Conservation (phyloP, 768 basidiomycete genomes). For the Kwoniella bestiolae region DNA sequence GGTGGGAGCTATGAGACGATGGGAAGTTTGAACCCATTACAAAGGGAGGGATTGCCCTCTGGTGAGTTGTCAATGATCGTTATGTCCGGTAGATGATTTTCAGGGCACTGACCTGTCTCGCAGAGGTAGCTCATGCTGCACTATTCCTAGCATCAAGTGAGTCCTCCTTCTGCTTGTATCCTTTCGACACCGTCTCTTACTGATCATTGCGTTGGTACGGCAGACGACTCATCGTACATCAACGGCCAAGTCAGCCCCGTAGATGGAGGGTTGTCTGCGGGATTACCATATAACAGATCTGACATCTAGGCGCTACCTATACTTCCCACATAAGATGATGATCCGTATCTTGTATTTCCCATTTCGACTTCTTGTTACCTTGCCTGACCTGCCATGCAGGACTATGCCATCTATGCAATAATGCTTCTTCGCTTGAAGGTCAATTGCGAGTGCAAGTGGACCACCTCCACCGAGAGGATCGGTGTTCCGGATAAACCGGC, state of each 20-base stretch:
- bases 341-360: too few relatives aligned
- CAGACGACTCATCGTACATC: conserved; percentile 60
- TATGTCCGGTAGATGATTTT: not conserved
- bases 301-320: too few relatives aligned
- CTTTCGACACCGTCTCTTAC: not conserved
- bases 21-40: conserved; percentile 80
- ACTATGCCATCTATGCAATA: too few relatives aligned
- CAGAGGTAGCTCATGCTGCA: conserved; percentile 84
- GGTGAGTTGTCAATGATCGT: conserved; percentile 60
- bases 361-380: too few relatives aligned
- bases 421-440: too few relatives aligned
- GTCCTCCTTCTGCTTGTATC: conserved; percentile 26
- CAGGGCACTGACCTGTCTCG: not conserved
- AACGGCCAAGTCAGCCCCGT: conserved; percentile 86
- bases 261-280: conserved; percentile 78
- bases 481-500: too few relatives aligned
- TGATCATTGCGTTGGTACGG: conserved; percentile 3
- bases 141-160: conserved; percentile 85
- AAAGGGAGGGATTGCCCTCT: conserved; percentile 78
- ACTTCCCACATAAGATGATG: too few relatives aligned
- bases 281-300: conserved; percentile 35
- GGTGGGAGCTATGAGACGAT: conserved; percentile 74
- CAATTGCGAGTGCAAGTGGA: too few relatives aligned
- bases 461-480: too few relatives aligned
- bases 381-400: too few relatives aligned